Evolutionary conservation across 2,329 filamentous ascomycete species (phyloP), one percentile per base, ranked within the genome.

Genomic region (Colletotrichum costaricense): DNA sequence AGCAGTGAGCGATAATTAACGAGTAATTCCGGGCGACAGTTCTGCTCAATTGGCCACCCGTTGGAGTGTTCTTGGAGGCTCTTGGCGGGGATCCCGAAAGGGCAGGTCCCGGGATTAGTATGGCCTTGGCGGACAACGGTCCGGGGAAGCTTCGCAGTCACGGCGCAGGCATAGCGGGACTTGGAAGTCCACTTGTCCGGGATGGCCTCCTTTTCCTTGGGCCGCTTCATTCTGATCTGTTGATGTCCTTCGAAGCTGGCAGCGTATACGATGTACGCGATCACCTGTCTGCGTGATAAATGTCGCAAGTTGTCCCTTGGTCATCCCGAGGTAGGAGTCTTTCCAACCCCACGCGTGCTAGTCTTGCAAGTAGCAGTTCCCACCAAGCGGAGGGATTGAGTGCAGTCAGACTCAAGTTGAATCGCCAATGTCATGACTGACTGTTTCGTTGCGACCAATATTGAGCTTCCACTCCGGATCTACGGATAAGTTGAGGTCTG

Each of bases 121-220:
- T 30, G 22, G 14, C 4, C 70, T 73, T 73, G 70, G 70, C 70
- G 54, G 70, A 73, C 70, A 73, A 55, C 70, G 67, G 70, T 73
- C 67, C 70, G 67, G 70, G 67, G 70, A 73, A 73, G 60, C 52
- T 63, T 68, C 69, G 28, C 67, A 42, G 38, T 54, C 54, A 69
- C 69, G 52, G 58, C 65, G 38, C 49, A 64, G 28, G 30, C 42
- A 58, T 55, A 55, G 62, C 49, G 62, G 62, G 9, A 26, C 30
- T 24, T 42, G 22, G 16, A n/a, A n/a, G 3, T 42, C 30, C 49
- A 42, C 49, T 42, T 2, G 5, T 64, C 46, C 63, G 63, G 63
- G 24, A 56, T 42, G 35, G 33, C 38, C 60, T 63, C 28, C n/a
- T 38, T 57, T 30, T 35, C 42, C 14, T 38, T 24, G 9, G 42